Evolutionary conservation across 2,329 filamentous ascomycete genomes (phyloP).

Genomic region (Elsinoe australis): DNA sequence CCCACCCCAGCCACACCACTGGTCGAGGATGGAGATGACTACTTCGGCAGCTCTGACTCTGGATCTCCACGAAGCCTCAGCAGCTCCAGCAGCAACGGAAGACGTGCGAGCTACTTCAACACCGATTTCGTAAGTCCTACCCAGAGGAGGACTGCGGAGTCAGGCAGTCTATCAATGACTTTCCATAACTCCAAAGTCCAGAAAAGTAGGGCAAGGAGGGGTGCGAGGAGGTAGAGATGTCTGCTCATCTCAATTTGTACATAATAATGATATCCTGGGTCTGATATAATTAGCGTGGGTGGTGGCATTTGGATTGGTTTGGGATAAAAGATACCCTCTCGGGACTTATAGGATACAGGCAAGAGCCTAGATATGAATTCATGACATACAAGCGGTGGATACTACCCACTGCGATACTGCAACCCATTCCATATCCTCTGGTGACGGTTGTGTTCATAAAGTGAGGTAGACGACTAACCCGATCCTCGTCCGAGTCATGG

Average conservation of each 20-base stretch:
- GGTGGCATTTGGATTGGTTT: not conserved
- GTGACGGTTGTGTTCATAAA: too few relatives aligned
- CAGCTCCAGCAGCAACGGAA: slow-evolving; percentile 18
- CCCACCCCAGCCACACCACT: slow-evolving; percentile 3
- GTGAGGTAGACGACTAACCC: too few relatives aligned
- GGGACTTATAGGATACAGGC: not conserved
- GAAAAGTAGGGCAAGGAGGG: slow-evolving; percentile 9
- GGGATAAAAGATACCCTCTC: not conserved
- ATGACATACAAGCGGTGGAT: too few relatives aligned
- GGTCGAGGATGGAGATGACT: slow-evolving; percentile 17
- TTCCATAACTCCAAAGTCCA: slow-evolving; percentile 14
- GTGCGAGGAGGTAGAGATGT: slow-evolving; percentile 2
- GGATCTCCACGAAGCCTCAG: slow-evolving; percentile 16
- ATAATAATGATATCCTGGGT: slow-evolving; percentile 8
- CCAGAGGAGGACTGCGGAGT: slow-evolving; percentile 14
- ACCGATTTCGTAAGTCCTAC: slow-evolving; percentile 11
- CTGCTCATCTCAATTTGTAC: slow-evolving; percentile 5
- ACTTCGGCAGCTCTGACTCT: slow-evolving; percentile 20
- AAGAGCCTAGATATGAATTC: not conserved
- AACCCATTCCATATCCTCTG: too few relatives aligned
- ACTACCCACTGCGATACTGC: too few relatives aligned
- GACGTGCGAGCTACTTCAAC: slow-evolving; percentile 18
- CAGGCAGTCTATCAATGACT: slow-evolving; percentile 13
- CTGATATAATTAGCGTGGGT: not conserved
- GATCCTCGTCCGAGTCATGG: too few relatives aligned